Base-by-base conservation (phyloP, 1,139 yeast species). In the Taphrina deformans region DNA sequence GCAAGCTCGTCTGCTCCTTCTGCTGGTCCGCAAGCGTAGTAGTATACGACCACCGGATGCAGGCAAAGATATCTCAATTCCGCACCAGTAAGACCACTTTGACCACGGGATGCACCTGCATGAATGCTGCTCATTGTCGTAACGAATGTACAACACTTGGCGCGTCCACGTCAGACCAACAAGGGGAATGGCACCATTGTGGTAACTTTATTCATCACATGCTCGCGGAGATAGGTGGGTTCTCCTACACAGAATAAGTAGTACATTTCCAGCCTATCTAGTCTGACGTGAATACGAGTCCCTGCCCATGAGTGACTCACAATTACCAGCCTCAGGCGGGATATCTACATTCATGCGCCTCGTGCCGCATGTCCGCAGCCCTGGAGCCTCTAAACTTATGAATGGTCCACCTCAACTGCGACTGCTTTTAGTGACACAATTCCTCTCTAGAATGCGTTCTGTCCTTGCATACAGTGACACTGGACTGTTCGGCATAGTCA, bases 291-390 rank as follows among this genome's bases (percentile, higher is more conserved):
- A 29, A 6, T 6, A 29, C 33, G 33, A 29, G 33, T 29, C 33
- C 10, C 33, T 29, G 6, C 33, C 33, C 6, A 6, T 6, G 41
- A 2, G 18, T 38, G 41, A 38, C 41, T n/a, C n/a, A n/a, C n/a
- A n/a, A n/a, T n/a, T n/a, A 38, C 41, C 2, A 38, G 41, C 41
- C 16, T 38, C 41, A 38, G 12, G 18, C 41, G 18, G 41, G 16
- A 2, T 6, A 23, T 44, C 48, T 44, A 44, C 48, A 10, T 44
- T 44, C 48, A 44, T 44, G 48, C 48, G 48, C 48, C 48, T 16
- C 26, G n/a, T 21, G 27, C 12, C 27, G 27, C 45, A 40, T 18
- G 3, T 21, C 26, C 10, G 26, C 48, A 21, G 48, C 48, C 35
- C 35, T 31, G 14, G 35, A 31, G 9, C 14, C 14, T 31, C 35